A percentile compares a stretch with the other conserved stretches of the same genome.
Conservation (phyloP, 2,329 filamentous ascomycete species). For the Diplodia scrobiculata region DNA sequence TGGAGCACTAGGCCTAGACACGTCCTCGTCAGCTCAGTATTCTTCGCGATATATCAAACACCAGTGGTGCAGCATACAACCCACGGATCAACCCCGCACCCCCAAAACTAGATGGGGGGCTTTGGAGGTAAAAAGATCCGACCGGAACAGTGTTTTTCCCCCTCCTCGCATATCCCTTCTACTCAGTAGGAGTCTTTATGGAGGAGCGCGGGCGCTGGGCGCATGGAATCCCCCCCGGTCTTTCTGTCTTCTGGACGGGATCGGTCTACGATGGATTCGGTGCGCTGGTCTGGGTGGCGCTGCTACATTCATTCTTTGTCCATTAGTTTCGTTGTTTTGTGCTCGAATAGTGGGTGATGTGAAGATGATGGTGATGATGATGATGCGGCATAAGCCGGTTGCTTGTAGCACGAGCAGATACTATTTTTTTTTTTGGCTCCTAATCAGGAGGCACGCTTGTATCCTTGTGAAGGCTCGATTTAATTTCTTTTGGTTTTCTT, state of each 20-base stretch:
- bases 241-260: neutral
- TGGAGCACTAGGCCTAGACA: conserved; percentile 56
- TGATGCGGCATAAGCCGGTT: too few species aligned
- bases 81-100: conserved; percentile 39
- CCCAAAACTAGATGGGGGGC: neutral
- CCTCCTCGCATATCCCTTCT: neutral
- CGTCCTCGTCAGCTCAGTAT: conserved; percentile 59
- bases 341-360: neutral
- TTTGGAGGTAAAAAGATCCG: neutral
- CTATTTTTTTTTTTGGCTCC: too few species aligned
- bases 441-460: neutral
- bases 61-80: neutral
- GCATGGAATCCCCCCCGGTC: neutral
- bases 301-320: conserved; percentile 1
- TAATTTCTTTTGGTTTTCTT: neutral
- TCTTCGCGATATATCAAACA: conserved; percentile 48
- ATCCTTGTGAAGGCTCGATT: neutral
- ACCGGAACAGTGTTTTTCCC: neutral
- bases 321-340: neutral
- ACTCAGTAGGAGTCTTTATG: neutral
- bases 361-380: neutral
- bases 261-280: neutral
- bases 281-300: conserved; percentile 16
- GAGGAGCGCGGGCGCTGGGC: neutral
- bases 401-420: neutral